Evolutionary conservation across 2,329 filamentous ascomycete species (phyloP), one percentile per base, ranked within the genome.

Genomic region (Arthrobotrys musiformis): DNA sequence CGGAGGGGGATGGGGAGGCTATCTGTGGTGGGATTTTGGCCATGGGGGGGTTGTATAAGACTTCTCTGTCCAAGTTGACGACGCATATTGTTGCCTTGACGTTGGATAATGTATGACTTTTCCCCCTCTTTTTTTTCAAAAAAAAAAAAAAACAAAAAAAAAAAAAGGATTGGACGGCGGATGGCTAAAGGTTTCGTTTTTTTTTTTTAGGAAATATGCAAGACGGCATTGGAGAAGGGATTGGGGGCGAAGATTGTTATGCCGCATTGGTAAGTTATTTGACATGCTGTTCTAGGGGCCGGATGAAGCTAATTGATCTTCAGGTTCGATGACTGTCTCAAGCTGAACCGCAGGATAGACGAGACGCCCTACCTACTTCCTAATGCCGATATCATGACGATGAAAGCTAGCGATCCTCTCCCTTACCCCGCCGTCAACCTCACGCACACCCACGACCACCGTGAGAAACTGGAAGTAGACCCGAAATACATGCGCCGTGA

Each of bases 311-410:
- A 79, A 83, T 70, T n/a, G 28, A 37, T 7, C 9, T 24, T 6
- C 50, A 94, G 92, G 93, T 97, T 99, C 82, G 94, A 98, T 81
- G 94, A 97, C 82, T 99, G 95, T 84, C 88, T 99, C 80, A 95
- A 92, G 83, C 89, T 99, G 28, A 94, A 94, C 60, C 94, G 93
- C 83, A 90, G 92, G 74, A 97, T 99, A 80, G 91, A 93, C 80
- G 95, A 99, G 83, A 85, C 86, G 5, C 95, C 95, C 0, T 99
- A 99, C 82, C 85, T 89, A 19, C 87, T 98, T 0, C 95, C 95
- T 0, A 87, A 98, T 79, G 92, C 95, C 0, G 93, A 96, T 79
- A 92, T 97, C 35, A 85, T 97, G n/a, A 86, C 86, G 42, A 86
- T 86, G 48, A 84, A 85, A 5, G 84, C 88, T 19, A 86, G 90